Evolutionary conservation across 805 yeast species (phyloP), one percentile per base, ranked within the genome.

Genomic region (Ogataea pini): DNA sequence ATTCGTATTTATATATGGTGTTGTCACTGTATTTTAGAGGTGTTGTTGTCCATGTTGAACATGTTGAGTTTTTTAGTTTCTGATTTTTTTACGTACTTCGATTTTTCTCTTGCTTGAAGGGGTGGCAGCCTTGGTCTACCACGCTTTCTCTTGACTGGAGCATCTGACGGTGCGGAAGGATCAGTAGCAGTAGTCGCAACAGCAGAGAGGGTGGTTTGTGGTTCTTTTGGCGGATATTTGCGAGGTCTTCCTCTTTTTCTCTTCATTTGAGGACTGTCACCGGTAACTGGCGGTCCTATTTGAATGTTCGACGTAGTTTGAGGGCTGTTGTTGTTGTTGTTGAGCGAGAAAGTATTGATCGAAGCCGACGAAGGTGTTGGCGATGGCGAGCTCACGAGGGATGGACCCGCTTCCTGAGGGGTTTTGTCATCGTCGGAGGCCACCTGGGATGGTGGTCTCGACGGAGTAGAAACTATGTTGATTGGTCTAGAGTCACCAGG

Each of bases 71-170:
- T 46, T 54, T 48, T 46, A 38, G 49, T 38, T 49, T 52, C 47
- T 40, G 46, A 51, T 45, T 57, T 59, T 44, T 50, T 59, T 24
- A 49, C 53, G 32, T 60, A 60, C 40, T 57, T 56, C 7, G 62
- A 59, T 43, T 61, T 60, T 44, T 54, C 55, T 40, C 65, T 51
- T 16, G 47, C 55, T 28, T 55, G 60, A 14, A 60, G 52, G 9
- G 67, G 65, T 8, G 67, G 64, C 14, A 63, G 43, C 46, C 55
- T 56, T 10, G 67, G 68, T 49, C 67, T 54, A 27, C 67, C 67
- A 38, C 67, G 51, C 27, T 57, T 60, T 37, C 61, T 51, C 45
- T 63, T 62, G 12, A 45, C 55, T 6, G 36, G 31, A 18, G 37
- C 13, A 8, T 17, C 24, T 7, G 37, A 5, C 4, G 37, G 37